Evolutionary conservation across 2,329 filamentous ascomycete species (phyloP), one percentile per base, ranked within the genome.

Genomic region (Pseudogymnoascus sp.): DNA sequence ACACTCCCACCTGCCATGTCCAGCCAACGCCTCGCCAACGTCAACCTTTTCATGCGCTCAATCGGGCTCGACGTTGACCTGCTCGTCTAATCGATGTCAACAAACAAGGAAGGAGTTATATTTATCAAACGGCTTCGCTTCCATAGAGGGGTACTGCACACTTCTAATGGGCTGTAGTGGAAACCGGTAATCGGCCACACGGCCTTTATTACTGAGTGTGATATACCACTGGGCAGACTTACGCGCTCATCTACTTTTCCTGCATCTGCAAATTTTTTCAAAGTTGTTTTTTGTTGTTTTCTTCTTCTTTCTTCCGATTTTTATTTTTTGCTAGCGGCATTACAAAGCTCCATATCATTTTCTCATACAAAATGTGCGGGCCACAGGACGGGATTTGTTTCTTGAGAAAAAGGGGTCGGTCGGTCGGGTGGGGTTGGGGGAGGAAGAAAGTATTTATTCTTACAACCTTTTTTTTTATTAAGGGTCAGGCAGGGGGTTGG

Each of bases 41-140:
- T 99, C 69, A 99, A 99, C 75, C 79, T 99, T 64, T 99, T 99
- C 77, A 97, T 99, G 93, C 89, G 92, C 73, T 95, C 93, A 64
- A 97, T 99, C 77, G 95, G 95, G n/a, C 83, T 99, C 74, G 95
- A 99, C 79, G 95, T 99, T 61, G 95, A 97, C 71, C 77, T 88
- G 62, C 72, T 75, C 67, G 70, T 69, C 64, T 74, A 63, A 73
- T 65, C 48, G 60, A 65, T 54, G 51, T 19, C 25, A 19, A 19
- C 25, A 34, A 28, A 11, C 28, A 31, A 19, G 48, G 25, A 57
- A 57, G 25, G 28, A 57, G 51, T 57, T 57, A 57, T 57, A 57
- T 57, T 57, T 57, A 57, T 57, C 25, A 57, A 54, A 57, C 51
- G 28, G 51, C 51, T 57, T 57, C 51, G 25, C 51, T 57, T 57